phyloP scores from a whole-genome alignment of 2,329 filamentous ascomycete species.

The Claviceps citrina region DNA sequence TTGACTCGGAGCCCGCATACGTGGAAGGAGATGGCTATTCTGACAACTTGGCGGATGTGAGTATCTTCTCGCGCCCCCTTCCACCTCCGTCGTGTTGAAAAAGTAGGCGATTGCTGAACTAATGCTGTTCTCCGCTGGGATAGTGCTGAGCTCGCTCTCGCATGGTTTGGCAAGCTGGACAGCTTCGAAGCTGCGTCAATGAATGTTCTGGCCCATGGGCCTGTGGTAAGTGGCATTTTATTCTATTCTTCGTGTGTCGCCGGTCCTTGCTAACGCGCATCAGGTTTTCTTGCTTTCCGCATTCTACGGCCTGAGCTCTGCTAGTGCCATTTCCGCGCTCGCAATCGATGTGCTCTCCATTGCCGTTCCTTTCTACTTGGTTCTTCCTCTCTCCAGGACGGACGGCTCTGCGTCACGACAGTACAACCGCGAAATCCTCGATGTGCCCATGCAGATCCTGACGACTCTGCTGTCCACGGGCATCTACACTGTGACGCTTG shows the following conservation, averaged over 20 bases:
- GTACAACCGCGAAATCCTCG: slow-evolving; percentile 50
- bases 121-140: background rate
- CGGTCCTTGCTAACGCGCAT: background rate
- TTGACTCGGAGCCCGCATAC: slow-evolving; percentile 50
- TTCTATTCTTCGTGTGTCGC: background rate
- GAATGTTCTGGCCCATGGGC: slow-evolving; percentile 57
- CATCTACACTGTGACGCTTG: slow-evolving; percentile 62
- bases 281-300: slow-evolving; percentile 60
- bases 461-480: slow-evolving; percentile 53
- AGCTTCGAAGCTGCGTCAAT: slow-evolving; percentile 53
- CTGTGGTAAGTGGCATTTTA: slow-evolving; percentile 32
- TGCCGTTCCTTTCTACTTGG: slow-evolving; percentile 57
- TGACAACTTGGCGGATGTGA: slow-evolving; percentile 41
- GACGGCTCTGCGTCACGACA: slow-evolving; percentile 41
- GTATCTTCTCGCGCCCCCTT: slow-evolving; percentile 14
- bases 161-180: slow-evolving; percentile 62
- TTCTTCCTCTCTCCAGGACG: slow-evolving; percentile 50
- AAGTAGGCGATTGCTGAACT: slow-evolving; percentile 5
- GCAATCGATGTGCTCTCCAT: slow-evolving; percentile 53
- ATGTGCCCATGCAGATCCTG: slow-evolving; percentile 45
- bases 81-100: background rate
- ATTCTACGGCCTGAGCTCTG: slow-evolving; percentile 58
- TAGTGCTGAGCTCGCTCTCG: slow-evolving; percentile 54
- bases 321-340: slow-evolving; percentile 45
- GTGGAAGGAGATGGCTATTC: slow-evolving; percentile 42